Base-by-base conservation (phyloP, 768 basidiomycete species). In the Termitomyces sp. region DNA sequence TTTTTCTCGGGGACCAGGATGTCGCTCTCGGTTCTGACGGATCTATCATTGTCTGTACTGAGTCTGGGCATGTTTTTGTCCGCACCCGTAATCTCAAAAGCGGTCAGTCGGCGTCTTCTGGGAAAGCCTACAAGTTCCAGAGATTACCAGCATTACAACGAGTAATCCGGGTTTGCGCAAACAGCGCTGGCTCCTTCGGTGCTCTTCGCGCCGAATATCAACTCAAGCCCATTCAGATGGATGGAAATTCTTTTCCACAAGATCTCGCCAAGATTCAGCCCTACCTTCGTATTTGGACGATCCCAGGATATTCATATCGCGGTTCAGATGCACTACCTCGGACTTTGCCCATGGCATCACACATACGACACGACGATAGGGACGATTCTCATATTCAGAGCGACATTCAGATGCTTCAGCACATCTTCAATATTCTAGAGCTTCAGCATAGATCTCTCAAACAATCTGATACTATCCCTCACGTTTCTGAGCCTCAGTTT, bases 61-160 rank as follows among this genome's bases (percentile, higher is more conserved):
- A 90, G 61, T 95, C 96, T 4, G 96, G 96, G 0, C 95, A 98
- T 65, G 95, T 96, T 34, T 98, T 89, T 67, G 80, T 95, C 24
- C 88, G 95, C 24, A 79, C 85, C 20, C 82, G 93, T 30, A 84
- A 75, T 58, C 60, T 70, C 6, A 75, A 72, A 59, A 63, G 59
- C 61, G 68, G 69, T 11, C 67, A 71, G 34, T 65, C 65, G 24
- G 48, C 63, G 8, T 59, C 62, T 30, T 61, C 64, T 16, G 70
- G 65, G 27, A 88, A 88, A 68, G 68, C 82, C 1, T 82, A 82
- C 76, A 94, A 88, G 73, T 96, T 94, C 69, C 84, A 87, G 59
- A 85, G 88, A 13, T 75, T 97, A 1, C 86, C 89, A 0, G 85
- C 84, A 63, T 75, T 97, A 1, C 95, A 98, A 66, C 86, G 97